Percentiles rank a stretch among this genome's conserved stretches.
Conservation (phyloP, 2,329 filamentous ascomycete species). For the Chaetomium olivaceum region DNA sequence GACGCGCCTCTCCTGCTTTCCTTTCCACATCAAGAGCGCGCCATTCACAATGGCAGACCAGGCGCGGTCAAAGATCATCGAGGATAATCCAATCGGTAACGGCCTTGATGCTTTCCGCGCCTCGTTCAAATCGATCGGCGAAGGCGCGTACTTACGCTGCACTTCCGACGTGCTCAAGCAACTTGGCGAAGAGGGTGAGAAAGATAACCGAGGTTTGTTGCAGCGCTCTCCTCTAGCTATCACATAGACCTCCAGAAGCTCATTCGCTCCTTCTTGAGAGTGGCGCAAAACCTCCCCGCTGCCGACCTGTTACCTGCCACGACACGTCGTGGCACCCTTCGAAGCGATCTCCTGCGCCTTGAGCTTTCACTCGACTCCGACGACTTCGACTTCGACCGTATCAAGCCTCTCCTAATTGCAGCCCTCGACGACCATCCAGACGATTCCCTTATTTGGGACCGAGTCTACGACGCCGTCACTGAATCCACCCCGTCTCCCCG, state of each 20-base stretch:
- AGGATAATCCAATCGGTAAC: too few species aligned
- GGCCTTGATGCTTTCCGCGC: background rate
- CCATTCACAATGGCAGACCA: too few species aligned
- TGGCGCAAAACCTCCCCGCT: background rate
- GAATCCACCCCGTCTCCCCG: background rate
- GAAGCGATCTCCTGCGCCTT: background rate
- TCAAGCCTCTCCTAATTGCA: background rate
- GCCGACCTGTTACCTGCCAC: background rate
- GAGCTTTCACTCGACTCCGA: background rate
- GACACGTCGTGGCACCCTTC: background rate
- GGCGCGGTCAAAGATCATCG: too few species aligned
- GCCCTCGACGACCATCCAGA: background rate
- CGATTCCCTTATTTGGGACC: background rate
- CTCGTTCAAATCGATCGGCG: background rate
- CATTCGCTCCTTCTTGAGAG: background rate
- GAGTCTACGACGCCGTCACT: background rate
- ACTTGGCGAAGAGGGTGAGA: constrained; percentile 3
- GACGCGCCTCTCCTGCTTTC: too few species aligned
- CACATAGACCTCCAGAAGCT: background rate
- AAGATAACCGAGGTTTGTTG: too few species aligned
- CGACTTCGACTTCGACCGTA: constrained; percentile 1
- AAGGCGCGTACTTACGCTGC: too few species aligned
- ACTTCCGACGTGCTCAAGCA: background rate
- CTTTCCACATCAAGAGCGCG: too few species aligned
- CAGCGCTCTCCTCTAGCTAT: constrained; percentile 5